These are phyloP conservation scores for Hypholoma sublateritium DNA, from an alignment of 768 basidiomycete species.

Conservation along the genomic window DNA sequence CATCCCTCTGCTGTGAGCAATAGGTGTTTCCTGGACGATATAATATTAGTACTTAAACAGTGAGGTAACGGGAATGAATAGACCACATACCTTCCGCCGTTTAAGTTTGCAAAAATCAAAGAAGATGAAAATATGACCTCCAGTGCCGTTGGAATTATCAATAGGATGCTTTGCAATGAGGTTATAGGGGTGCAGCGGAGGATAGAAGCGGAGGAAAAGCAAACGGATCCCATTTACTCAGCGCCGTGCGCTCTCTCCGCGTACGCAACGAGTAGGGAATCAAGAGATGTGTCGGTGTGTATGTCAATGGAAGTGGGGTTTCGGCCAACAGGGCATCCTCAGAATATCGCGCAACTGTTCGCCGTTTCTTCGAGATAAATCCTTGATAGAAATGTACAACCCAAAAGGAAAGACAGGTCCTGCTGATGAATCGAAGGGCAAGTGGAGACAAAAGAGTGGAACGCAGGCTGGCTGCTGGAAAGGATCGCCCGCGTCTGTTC, in stretches of 20 bases:
- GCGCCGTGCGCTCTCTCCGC: constrained; percentile 5
- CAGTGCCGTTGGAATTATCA: constrained; percentile 63
- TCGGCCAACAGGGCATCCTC: constrained; percentile 16
- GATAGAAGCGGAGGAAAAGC: constrained; percentile 68
- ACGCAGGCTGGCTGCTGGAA: constrained; percentile 27
- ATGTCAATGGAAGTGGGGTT: constrained; percentile 10
- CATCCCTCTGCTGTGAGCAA: constrained; percentile 64
- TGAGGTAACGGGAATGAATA: neutral
- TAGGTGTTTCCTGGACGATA: constrained; percentile 45
- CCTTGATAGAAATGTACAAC: no score
- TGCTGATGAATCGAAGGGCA: neutral
- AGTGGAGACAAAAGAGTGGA: constrained; percentile 27
- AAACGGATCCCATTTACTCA: constrained; percentile 52
- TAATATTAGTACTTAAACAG: neutral
- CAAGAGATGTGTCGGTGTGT: neutral
- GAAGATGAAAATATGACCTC: constrained; percentile 61
- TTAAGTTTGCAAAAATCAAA: constrained; percentile 49
- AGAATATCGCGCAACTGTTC: constrained; percentile 1
- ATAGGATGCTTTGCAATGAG: constrained; percentile 40
- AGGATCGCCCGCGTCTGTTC: constrained; percentile 7
- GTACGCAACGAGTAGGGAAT: constrained; percentile 6
- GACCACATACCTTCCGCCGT: constrained; percentile 46
- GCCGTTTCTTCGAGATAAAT: neutral
- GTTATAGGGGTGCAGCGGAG: constrained; percentile 67
- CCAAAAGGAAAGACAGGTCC: neutral